Evolutionary conservation across 108 stramenopile species (phyloP), one percentile per base, ranked within the genome.

Genomic region (Poteriospumella lacustris): DNA sequence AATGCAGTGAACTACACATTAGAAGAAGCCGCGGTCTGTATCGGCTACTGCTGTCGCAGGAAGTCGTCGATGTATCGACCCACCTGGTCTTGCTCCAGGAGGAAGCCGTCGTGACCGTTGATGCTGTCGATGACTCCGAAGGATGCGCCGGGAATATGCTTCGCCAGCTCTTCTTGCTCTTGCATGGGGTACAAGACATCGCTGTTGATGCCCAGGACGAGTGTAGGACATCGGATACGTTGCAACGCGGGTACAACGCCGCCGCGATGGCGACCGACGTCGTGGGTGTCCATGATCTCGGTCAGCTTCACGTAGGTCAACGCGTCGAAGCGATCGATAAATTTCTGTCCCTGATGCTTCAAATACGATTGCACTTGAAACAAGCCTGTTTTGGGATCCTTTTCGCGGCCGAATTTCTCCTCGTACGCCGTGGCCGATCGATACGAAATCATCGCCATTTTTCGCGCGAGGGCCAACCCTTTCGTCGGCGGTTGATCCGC

Each of bases 1-100:
- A n/a, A n/a, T n/a, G n/a, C n/a, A n/a, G n/a, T n/a, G n/a, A n/a
- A n/a, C n/a, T n/a, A n/a, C n/a, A n/a, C n/a, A n/a, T n/a, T n/a
- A n/a, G n/a, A n/a, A n/a, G n/a, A n/a, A n/a, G n/a, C n/a, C n/a
- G n/a, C n/a, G n/a, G n/a, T n/a, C n/a, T n/a, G n/a, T n/a, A n/a
- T n/a, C n/a, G n/a, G n/a, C n/a, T n/a, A n/a, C n/a, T n/a, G n/a
- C n/a, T n/a, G n/a, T n/a, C n/a, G n/a, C 31, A 95, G 82, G 78
- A 95, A 95, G 36, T 90, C 79, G 31, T 80, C 76, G 68, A 95
- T 90, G 70, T 90, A 81, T 0, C 81, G 76, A 47, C 84, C 89
- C 62, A 95, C 92, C 84, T 94, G 92, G 56, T 94, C 91, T 76
- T 95, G 95, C 80, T 95, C 95, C 80, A 95, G 80, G 77, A 95